A percentile compares a stretch with the other conserved stretches of the same genome.
Evolutionary conservation across 2,329 filamentous ascomycete genomes (phyloP).

Genomic region (Sporothrix globosa): DNA sequence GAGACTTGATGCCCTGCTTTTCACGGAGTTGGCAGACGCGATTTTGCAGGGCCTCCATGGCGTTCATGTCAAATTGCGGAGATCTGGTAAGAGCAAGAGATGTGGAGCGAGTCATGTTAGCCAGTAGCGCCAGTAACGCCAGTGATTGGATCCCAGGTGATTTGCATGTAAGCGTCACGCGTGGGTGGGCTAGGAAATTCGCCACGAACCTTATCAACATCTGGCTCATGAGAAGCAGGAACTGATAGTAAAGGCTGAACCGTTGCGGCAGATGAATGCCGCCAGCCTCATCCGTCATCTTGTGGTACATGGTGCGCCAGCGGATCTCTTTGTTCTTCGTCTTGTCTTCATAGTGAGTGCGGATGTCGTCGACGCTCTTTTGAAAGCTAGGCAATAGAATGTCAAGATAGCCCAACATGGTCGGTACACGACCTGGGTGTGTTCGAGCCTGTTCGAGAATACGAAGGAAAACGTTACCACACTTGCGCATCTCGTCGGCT

Average conservation of each 20-base stretch:
- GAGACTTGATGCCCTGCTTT: conserved; percentile 51
- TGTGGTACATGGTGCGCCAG: conserved; percentile 63
- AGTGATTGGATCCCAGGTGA: background rate
- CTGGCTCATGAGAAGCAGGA: conserved; percentile 53
- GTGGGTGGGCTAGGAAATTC: background rate
- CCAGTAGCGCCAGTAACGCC: background rate
- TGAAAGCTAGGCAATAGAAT: conserved; percentile 60
- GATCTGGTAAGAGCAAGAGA: conserved; percentile 43
- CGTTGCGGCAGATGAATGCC: conserved; percentile 56
- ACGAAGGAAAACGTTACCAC: conserved; percentile 54
- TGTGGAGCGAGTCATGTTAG: background rate
- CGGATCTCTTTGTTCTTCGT: conserved; percentile 52
- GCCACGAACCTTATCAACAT: conserved; percentile 54
- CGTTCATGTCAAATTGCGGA: conserved; percentile 59
- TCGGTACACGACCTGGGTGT: conserved; percentile 53
- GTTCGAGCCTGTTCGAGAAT: conserved; percentile 59
- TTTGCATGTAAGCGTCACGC: too few species aligned
- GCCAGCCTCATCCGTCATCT: conserved; percentile 56
- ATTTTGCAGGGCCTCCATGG: conserved; percentile 53
- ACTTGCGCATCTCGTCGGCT: conserved; percentile 52
- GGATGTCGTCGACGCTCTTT: conserved; percentile 58
- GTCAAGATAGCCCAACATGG: conserved; percentile 59
- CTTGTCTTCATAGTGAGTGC: conserved; percentile 54
- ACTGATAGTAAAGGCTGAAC: conserved; percentile 61
- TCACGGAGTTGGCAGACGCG: conserved; percentile 58